Percentiles rank a stretch among this genome's conserved stretches.
Conservation (phyloP, 2,329 filamentous ascomycete species). For the Chrysosporium queenslandicum region DNA sequence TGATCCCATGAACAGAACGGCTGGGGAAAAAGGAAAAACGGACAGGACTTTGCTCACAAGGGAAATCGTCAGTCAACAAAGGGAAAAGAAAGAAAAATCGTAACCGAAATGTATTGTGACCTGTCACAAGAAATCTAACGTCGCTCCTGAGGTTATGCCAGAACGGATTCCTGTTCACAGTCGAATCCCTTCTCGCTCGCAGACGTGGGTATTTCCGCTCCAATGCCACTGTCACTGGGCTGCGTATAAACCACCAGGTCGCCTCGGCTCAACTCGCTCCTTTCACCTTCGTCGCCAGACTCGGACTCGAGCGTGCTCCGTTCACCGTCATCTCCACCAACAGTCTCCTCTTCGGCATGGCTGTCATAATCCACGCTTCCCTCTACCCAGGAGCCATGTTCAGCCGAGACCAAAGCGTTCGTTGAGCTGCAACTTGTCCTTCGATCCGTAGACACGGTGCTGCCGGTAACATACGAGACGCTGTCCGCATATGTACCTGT, state of each 20-base stretch:
- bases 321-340: constrained; percentile 13
- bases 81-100: constrained; percentile 14
- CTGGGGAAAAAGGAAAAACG: not conserved
- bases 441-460: constrained; percentile 32
- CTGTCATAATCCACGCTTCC: constrained; percentile 16
- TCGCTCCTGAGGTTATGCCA: not conserved
- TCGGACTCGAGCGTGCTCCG: constrained; percentile 20
- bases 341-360: constrained; percentile 15
- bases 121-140: not conserved
- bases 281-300: constrained; percentile 23
- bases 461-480: constrained; percentile 33
- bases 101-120: constrained; percentile 16
- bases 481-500: constrained; percentile 36
- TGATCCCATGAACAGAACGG: constrained; percentile 5
- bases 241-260: constrained; percentile 19
- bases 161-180: constrained; percentile 13
- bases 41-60: constrained; percentile 9
- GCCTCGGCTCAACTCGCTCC: constrained; percentile 13
- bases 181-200: constrained; percentile 7
- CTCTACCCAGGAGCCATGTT: constrained; percentile 21
- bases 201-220: constrained; percentile 20
- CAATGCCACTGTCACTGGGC: constrained; percentile 26
- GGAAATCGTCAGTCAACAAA: constrained; percentile 14
- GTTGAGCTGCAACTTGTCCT: constrained; percentile 35
- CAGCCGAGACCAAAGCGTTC: constrained; percentile 26